Evolutionary conservation across 148 eudicot genomes (phyloP).

Genomic region (Rhododendron ferrugineum): DNA sequence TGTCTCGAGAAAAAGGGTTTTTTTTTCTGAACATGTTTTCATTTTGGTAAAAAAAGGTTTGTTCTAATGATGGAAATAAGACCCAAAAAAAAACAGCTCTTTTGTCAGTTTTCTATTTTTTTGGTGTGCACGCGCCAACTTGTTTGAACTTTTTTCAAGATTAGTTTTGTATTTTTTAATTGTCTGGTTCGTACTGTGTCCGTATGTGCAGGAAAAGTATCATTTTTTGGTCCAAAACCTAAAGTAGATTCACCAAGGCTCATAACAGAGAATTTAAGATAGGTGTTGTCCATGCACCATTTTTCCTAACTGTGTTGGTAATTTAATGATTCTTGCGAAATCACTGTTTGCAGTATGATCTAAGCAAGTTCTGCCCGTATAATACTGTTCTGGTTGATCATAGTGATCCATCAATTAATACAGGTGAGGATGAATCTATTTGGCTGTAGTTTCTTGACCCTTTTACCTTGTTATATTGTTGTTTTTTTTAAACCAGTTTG

Average conservation of each 20-base stretch:
- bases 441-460: neutral
- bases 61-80: neutral
- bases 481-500: neutral
- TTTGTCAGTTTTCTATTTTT: neutral
- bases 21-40: neutral
- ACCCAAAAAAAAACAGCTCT: neutral
- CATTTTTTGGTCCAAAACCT: too few species aligned
- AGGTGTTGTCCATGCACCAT: neutral
- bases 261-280: neutral
- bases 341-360: constrained; percentile 70
- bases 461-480: neutral
- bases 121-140: neutral
- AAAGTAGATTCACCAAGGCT: neutral
- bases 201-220: neutral
- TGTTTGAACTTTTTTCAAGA: neutral
- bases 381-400: constrained; percentile 93
- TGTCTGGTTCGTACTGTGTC: neutral
- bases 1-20: neutral
- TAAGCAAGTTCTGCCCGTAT: constrained; percentile 82
- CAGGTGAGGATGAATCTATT: constrained; percentile 42
- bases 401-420: constrained; percentile 93
- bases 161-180: neutral
- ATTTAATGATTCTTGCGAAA: neutral
- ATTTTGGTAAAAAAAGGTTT: neutral
- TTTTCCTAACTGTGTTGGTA: neutral